Evolutionary conservation across 352 stramenopile genomes (phyloP).

Genomic region (Phytophthora boehmeriae): DNA sequence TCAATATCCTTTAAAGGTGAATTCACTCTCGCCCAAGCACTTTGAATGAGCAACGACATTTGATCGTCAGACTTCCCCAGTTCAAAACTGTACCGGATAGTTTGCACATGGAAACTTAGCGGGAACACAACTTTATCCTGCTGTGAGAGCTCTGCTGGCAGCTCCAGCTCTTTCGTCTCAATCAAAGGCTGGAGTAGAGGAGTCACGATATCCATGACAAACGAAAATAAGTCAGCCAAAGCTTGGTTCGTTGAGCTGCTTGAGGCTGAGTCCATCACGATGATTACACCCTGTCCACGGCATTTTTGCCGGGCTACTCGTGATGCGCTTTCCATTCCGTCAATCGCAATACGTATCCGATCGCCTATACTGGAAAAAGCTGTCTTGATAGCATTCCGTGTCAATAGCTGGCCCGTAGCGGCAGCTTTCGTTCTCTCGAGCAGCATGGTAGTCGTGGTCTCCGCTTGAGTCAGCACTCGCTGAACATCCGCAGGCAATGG

Average conservation of each 20-base stretch:
- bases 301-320: slow-evolving; percentile 9
- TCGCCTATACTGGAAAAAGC: slow-evolving; percentile 26
- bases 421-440: slow-evolving; percentile 29
- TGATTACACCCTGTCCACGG: slow-evolving; percentile 1
- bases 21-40: slow-evolving; percentile 20
- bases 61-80: slow-evolving; percentile 20
- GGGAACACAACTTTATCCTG: slow-evolving; percentile 26
- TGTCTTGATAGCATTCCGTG: slow-evolving; percentile 37
- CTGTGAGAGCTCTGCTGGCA: neutral
- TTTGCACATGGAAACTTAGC: slow-evolving; percentile 37
- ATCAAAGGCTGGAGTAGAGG: slow-evolving; percentile 29
- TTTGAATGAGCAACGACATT: slow-evolving; percentile 28
- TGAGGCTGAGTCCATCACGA: slow-evolving; percentile 7
- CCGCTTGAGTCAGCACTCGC: slow-evolving; percentile 41
- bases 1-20: neutral
- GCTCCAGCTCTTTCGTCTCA: slow-evolving; percentile 1
- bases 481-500: slow-evolving; percentile 54
- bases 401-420: slow-evolving; percentile 24
- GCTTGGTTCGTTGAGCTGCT: slow-evolving; percentile 2
- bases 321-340: slow-evolving; percentile 32
- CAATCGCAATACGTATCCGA: slow-evolving; percentile 47
- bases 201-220: slow-evolving; percentile 40
- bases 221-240: slow-evolving; percentile 36
- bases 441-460: slow-evolving; percentile 46
- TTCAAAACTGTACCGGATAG: slow-evolving; percentile 35